Evolutionary conservation across 2,329 filamentous ascomycete genomes (phyloP), one percentile per base, ranked within the genome.

Genomic region (Pestalotiopsis sp.): DNA sequence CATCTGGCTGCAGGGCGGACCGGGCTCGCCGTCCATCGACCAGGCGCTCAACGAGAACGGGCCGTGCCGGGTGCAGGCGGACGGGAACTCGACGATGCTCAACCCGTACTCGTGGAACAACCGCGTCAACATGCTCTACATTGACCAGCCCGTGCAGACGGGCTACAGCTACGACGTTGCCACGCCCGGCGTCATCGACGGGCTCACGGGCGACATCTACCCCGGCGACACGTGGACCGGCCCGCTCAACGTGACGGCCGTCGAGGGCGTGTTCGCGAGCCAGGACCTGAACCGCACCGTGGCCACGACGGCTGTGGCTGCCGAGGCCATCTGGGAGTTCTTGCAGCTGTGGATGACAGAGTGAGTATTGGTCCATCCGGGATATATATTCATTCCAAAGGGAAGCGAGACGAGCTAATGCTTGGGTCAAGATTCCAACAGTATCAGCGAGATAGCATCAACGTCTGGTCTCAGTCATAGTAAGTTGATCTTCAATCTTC

Each of bases 21-120:
- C 88, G 2, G 88, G 88, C 13, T 82, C 81, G 57, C 86, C 84
- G 71, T 87, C 84, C 56, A 85, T 89, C 82, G 79, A 86, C 61
- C 77, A 87, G 80, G 11, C 80, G 84, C 68, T 89, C 84, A 75
- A 80, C 77, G 68, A 87, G 86, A 78, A 81, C 80, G 88, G 88
- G 7, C 82, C 80, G 59, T 91, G 88, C 74, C 76, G 77, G 11
- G 80, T 90, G 38, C 84, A 86, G 58, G 77, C 80, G 57, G 84
- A 87, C 49, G 85, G 83, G 60, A 86, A 87, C 74, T 78, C 77
- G n/a, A 84, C 82, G 0, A 74, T 73, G 20, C 69, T 81, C 27
- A 90, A 90, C 69, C 86, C 86, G 0, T 90, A 86, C 80, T 86
- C 86, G 2, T 90, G 87, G 86, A 87, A 86, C 72, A 88, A 88